Evolutionary conservation across 2,329 filamentous ascomycete genomes (phyloP).

Genomic region (Lecanicillium sp.): DNA sequence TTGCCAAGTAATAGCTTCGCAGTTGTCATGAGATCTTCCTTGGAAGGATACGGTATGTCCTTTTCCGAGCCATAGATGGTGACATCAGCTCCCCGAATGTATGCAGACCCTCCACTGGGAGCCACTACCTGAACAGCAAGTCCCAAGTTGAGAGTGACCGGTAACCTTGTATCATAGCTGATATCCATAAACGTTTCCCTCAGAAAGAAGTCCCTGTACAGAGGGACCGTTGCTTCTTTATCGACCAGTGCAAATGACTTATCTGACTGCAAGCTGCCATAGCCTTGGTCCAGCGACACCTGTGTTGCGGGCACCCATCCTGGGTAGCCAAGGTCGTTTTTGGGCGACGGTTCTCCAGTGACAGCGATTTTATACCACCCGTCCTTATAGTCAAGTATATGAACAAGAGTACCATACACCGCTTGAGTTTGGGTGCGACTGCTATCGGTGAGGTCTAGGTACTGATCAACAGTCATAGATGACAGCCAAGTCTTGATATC

Average conservation of each 20-base stretch:
- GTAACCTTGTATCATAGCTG: background rate
- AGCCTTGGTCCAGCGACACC: background rate
- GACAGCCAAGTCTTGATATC: background rate
- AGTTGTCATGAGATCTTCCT: conserved; percentile 1
- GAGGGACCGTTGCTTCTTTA: background rate
- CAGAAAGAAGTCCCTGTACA: background rate
- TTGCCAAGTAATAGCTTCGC: background rate
- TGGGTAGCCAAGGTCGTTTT: conserved; percentile 1
- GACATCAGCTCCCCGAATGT: background rate
- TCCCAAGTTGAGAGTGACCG: background rate
- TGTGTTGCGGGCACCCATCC: conserved; percentile 2
- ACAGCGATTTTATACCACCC: conserved; percentile 1
- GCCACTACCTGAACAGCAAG: background rate
- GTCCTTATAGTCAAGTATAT: background rate
- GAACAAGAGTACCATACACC: conserved; percentile 1
- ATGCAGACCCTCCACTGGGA: background rate
- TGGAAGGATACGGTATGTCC: conserved; percentile 1
- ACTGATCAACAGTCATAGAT: conserved; percentile 1
- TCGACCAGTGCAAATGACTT: conserved; percentile 3
- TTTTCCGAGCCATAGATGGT: background rate
- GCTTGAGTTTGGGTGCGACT: conserved; percentile 2
- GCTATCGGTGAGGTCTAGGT: background rate
- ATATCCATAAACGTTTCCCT: conserved; percentile 1
- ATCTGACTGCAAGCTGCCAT: background rate
- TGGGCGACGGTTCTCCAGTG: background rate